Evolutionary conservation across 345 rosid genomes (phyloP).

Genomic region (Eucalyptus sp.): DNA sequence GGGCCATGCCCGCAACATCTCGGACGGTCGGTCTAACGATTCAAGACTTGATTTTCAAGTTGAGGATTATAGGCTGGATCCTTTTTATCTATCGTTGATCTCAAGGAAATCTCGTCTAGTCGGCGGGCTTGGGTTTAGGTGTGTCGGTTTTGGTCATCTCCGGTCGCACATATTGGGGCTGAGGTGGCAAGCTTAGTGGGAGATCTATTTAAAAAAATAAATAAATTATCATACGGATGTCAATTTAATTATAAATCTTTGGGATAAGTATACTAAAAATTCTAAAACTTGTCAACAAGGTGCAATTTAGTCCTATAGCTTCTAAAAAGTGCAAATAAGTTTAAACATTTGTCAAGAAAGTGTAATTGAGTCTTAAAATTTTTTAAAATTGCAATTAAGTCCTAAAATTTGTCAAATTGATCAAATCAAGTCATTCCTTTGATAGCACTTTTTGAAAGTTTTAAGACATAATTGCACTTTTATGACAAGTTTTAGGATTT

Average conservation of each 20-base stretch:
- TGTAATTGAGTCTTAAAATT: rapidly evolving
- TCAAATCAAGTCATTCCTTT: too few species aligned
- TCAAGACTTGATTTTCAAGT: background rate
- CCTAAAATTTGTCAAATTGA: too few species aligned
- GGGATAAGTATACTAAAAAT: rapidly evolving
- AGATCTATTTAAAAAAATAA: background rate
- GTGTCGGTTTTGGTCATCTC: background rate
- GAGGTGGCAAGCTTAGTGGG: rapidly evolving
- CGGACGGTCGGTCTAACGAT: background rate
- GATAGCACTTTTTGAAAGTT: too few species aligned
- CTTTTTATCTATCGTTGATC: background rate
- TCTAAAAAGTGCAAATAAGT: rapidly evolving
- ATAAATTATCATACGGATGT: rapidly evolving
- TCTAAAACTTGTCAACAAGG: too few species aligned
- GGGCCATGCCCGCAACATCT: background rate
- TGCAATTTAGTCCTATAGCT: rapidly evolving
- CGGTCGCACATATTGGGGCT: background rate
- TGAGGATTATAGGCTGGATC: background rate
- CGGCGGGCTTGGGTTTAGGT: background rate
- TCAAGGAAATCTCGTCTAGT: background rate
- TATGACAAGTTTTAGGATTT: rapidly evolving
- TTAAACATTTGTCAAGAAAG: too few species aligned
- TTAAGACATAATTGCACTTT: too few species aligned
- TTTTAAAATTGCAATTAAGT: too few species aligned
- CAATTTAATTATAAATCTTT: background rate